Percentiles rank a stretch among this genome's conserved stretches.
Evolutionary conservation across 345 rosid species (phyloP).

Genomic region (Anastatica hierochuntica): DNA sequence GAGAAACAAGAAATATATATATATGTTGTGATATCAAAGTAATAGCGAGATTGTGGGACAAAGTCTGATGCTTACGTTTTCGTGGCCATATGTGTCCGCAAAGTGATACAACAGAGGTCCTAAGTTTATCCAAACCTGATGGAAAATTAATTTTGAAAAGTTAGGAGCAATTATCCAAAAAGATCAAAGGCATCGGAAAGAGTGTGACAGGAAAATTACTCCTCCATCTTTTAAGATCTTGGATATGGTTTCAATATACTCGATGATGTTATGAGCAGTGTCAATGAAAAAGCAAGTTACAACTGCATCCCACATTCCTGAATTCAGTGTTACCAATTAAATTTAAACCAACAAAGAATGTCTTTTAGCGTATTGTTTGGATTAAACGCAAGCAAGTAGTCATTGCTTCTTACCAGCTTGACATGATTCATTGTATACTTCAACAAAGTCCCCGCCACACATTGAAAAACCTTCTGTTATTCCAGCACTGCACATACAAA

Average conservation of each 20-base stretch:
- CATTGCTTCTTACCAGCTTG: constrained; percentile 54
- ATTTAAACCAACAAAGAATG: background rate
- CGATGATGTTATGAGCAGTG: constrained; percentile 86
- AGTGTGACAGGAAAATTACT: constrained; percentile 36
- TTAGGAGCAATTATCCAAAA: background rate
- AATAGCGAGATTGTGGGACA: background rate
- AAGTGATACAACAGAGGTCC: constrained; percentile 95
- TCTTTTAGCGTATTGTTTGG: background rate
- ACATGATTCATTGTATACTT: constrained; percentile 73
- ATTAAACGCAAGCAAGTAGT: background rate
- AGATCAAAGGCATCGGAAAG: constrained; percentile 3
- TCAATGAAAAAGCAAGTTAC: constrained; percentile 95
- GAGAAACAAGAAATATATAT: background rate
- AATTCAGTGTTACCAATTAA: constrained; percentile 15
- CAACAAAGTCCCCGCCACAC: constrained; percentile 99
- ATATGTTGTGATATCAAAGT: background rate
- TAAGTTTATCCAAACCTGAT: constrained; percentile 92
- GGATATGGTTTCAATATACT: constrained; percentile 89
- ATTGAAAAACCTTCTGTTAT: constrained; percentile 96
- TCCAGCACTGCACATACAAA: constrained; percentile 66
- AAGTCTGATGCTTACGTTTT: constrained; percentile 50
- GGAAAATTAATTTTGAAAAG: constrained; percentile 3
- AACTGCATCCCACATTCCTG: constrained; percentile 95
- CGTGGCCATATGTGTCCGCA: constrained; percentile 72
- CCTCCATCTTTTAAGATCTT: constrained; percentile 90